Percentiles rank a stretch among this genome's conserved stretches.
phyloP scores from a whole-genome alignment of 1,284 basidiomycete genomes.

The Apiotrichum mycotoxinovorans region DNA sequence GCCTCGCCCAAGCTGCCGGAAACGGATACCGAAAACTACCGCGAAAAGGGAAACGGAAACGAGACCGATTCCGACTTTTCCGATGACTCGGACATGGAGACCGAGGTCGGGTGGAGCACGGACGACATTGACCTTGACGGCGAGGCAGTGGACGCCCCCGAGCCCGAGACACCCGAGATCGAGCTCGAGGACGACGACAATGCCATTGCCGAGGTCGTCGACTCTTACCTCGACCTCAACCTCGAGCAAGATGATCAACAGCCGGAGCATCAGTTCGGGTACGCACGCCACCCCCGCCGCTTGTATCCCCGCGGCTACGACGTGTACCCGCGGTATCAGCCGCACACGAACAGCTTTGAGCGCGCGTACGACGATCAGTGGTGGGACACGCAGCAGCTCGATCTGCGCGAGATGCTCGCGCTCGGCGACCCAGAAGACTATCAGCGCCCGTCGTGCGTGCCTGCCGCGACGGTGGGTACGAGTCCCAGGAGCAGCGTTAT shows the following conservation, averaged over 20 bases:
- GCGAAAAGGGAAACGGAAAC: no score
- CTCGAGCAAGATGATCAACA: no score
- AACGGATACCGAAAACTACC: no score
- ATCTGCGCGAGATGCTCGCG: conserved; percentile 1
- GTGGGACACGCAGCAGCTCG: conserved; percentile 4
- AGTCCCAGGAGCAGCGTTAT: neutral
- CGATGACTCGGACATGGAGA: neutral
- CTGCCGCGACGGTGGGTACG: neutral
- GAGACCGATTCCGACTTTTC: neutral
- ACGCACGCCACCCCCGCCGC: neutral
- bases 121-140: neutral
- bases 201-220: neutral
- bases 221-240: neutral
- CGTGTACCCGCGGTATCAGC: neutral
- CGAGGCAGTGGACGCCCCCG: neutral
- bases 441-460: conserved; percentile 1
- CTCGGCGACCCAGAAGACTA: conserved; percentile 1
- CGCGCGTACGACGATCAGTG: conserved; percentile 1
- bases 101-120: neutral
- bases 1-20: neutral
- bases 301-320: conserved; percentile 1
- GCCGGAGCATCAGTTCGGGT: neutral
- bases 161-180: conserved; percentile 1
- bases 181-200: neutral
- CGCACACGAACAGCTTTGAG: neutral